A percentile compares a stretch with the other conserved stretches of the same genome.
Evolutionary conservation across 2,329 filamentous ascomycete genomes (phyloP).

Genomic region (Orbilia quercus): DNA sequence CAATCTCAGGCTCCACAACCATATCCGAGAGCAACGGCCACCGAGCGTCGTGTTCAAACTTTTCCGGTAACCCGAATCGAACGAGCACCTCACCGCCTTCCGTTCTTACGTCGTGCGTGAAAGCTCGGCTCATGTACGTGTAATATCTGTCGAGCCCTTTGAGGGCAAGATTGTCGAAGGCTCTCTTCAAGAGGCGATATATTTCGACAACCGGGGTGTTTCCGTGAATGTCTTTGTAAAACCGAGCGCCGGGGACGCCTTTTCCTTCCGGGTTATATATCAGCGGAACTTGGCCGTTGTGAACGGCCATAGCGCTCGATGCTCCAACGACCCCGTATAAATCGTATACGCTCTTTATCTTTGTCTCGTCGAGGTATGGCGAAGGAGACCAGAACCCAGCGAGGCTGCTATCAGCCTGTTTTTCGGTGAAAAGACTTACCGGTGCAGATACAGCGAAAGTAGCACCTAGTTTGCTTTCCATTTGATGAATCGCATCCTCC

Average conservation of each 20-base stretch:
- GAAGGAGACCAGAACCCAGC: conserved; percentile 3
- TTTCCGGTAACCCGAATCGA: not conserved
- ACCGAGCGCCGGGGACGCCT: not conserved
- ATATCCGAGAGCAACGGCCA: not conserved
- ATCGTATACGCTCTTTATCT: conserved; percentile 5
- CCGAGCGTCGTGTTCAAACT: not conserved
- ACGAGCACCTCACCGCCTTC: not conserved
- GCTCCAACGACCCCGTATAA: conserved; percentile 7
- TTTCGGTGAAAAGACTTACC: not conserved
- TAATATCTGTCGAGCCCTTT: not conserved
- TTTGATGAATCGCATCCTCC: conserved; percentile 8
- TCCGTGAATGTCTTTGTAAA: not conserved
- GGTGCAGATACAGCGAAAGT: not conserved
- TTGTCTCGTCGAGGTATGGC: not conserved
- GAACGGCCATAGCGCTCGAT: conserved; percentile 1
- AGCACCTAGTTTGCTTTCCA: conserved; percentile 6
- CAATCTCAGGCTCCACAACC: not conserved
- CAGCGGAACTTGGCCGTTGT: not conserved
- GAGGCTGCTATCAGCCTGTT: not conserved
- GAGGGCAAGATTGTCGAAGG: not conserved
- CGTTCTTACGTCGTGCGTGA: conserved; percentile 1
- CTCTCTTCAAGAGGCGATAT: not conserved
- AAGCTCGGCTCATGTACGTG: conserved; percentile 6
- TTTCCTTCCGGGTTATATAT: not conserved
- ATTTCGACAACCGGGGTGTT: not conserved